Evolutionary conservation across 257 asterid genomes (phyloP).

Genomic region (Solanum rostratum): DNA sequence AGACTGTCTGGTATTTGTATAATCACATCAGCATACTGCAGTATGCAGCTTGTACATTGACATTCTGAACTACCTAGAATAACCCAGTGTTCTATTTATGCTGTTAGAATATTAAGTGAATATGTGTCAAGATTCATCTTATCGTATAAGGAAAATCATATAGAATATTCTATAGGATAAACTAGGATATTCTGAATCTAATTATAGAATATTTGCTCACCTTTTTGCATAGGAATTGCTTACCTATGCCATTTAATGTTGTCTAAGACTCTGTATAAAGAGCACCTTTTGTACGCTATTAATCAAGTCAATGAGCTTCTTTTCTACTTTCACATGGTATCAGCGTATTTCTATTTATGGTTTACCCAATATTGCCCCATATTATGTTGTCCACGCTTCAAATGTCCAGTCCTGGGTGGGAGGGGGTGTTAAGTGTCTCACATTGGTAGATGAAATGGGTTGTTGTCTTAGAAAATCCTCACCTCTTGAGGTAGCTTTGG

Average conservation of each 20-base stretch:
- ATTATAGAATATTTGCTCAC: neutral
- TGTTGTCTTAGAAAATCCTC: neutral
- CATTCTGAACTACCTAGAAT: neutral
- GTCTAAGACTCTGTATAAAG: neutral
- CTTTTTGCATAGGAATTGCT: neutral
- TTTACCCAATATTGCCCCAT: neutral
- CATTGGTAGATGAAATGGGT: neutral
- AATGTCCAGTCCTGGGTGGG: neutral
- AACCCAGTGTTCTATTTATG: neutral
- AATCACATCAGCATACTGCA: neutral
- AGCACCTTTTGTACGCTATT: neutral
- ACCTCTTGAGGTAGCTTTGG: neutral
- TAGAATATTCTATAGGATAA: neutral
- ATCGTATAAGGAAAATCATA: neutral
- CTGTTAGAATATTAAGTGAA: neutral
- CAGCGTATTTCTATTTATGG: neutral
- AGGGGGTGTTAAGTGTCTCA: neutral
- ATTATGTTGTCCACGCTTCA: neutral
- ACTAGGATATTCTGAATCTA: neutral
- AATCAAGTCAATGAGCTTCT: neutral
- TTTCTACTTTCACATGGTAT: neutral
- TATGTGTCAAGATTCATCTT: neutral
- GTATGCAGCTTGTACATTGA: neutral
- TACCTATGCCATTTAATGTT: neutral
- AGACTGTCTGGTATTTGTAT: neutral